Conservation (phyloP, 176 grass and related monocot species). For the Ensete ventricosum region DNA sequence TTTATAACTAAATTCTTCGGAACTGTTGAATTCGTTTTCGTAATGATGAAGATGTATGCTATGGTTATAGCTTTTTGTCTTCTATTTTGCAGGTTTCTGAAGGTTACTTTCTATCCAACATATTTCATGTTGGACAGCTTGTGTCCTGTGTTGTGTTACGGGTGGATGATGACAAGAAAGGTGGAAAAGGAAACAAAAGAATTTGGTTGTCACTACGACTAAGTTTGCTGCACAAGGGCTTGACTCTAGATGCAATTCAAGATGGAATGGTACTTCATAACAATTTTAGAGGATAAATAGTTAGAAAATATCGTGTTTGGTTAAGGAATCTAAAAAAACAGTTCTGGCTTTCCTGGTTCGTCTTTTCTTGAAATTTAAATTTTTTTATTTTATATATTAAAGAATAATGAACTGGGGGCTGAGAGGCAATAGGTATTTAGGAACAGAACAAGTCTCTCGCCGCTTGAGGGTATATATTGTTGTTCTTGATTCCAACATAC, state of each 20-base stretch:
- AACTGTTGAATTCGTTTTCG: not conserved
- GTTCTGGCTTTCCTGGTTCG: too few species aligned
- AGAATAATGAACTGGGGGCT: too few species aligned
- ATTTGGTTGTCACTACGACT: constrained; percentile 75
- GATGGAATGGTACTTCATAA: constrained; percentile 72
- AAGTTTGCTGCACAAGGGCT: constrained; percentile 69
- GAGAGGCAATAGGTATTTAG: too few species aligned
- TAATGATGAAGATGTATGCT: not conserved
- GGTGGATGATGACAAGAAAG: constrained; percentile 86
- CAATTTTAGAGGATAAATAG: not conserved
- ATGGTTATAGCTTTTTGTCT: not conserved
- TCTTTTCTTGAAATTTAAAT: too few species aligned
- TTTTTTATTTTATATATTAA: too few species aligned
- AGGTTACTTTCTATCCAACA: constrained; percentile 40
- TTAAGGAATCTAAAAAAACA: not conserved
- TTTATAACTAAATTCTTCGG: not conserved
- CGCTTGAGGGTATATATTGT: not conserved
- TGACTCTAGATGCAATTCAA: constrained; percentile 84
- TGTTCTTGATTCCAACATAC: not conserved
- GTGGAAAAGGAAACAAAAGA: constrained; percentile 65
- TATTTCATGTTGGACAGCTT: constrained; percentile 75
- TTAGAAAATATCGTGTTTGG: not conserved
- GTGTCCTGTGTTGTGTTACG: constrained; percentile 66
- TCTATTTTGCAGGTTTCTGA: constrained; percentile 51
- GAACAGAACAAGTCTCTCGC: too few species aligned